Evolutionary conservation across 768 basidiomycete species (phyloP).

Genomic region (Melanogaster broomeanus): DNA sequence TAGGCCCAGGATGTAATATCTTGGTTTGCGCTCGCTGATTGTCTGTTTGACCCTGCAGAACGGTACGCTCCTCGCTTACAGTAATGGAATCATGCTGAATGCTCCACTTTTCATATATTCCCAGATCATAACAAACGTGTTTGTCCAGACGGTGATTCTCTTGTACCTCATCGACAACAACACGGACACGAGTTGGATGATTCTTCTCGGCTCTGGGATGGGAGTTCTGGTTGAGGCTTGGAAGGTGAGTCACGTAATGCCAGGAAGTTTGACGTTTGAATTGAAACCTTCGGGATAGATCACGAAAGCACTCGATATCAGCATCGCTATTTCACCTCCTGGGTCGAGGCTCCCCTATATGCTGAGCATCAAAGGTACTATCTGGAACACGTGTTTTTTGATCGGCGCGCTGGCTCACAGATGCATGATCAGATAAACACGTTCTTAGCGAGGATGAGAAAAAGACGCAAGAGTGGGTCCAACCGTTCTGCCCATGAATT

Average conservation of each 20-base stretch:
- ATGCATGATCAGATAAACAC: slow-evolving; percentile 72
- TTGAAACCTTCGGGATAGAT: slow-evolving; percentile 48
- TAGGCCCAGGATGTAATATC: slow-evolving; percentile 33
- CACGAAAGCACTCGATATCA: slow-evolving; percentile 89
- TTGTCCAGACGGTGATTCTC: slow-evolving; percentile 88
- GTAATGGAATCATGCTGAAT: slow-evolving; percentile 11
- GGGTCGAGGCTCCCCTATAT: slow-evolving; percentile 77
- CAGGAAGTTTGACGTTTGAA: slow-evolving; percentile 10
- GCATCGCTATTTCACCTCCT: slow-evolving; percentile 56
- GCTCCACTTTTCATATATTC: slow-evolving; percentile 12
- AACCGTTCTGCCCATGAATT: slow-evolving; percentile 21
- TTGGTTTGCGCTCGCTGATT: slow-evolving; percentile 14
- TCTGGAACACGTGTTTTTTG: slow-evolving; percentile 15
- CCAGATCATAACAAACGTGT: slow-evolving; percentile 87
- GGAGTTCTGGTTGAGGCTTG: slow-evolving; percentile 88
- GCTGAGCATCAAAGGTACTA: slow-evolving; percentile 76
- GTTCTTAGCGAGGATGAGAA: slow-evolving; percentile 96
- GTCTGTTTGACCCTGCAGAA: slow-evolving; percentile 38
- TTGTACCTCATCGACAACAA: slow-evolving; percentile 96
- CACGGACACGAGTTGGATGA: slow-evolving; percentile 97
- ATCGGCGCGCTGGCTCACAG: slow-evolving; percentile 9
- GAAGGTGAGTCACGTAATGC: slow-evolving; percentile 60
- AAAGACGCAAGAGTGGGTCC: slow-evolving; percentile 91
- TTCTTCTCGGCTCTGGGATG: slow-evolving; percentile 83
- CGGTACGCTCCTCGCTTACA: slow-evolving; percentile 43